Conservation (phyloP, 2,329 filamentous ascomycete species). For the Fusarium nurragi region DNA sequence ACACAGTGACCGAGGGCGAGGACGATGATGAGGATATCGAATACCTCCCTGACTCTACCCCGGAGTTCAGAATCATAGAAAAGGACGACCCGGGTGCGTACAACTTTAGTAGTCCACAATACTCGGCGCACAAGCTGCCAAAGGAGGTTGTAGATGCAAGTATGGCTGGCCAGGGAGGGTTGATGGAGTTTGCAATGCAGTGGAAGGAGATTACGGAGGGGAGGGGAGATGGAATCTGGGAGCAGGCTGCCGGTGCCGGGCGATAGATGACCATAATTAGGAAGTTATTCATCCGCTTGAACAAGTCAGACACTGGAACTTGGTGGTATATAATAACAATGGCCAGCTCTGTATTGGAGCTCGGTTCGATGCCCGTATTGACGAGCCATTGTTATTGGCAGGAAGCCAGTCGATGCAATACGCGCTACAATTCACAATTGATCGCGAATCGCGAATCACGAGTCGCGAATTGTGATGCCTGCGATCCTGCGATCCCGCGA, state of each 20-base stretch:
- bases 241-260: conserved; percentile 42
- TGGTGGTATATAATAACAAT: too few relatives aligned
- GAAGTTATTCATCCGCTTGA: not conserved
- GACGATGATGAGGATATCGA: conserved; percentile 56
- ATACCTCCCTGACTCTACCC: conserved; percentile 67
- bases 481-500: too few relatives aligned
- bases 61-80: conserved; percentile 84
- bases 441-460: not conserved
- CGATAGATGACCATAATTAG: not conserved
- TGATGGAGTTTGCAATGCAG: conserved; percentile 81
- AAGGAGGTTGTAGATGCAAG: conserved; percentile 86
- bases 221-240: conserved; percentile 53
- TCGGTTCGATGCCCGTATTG: too few relatives aligned
- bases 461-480: not conserved
- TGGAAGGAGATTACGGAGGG: conserved; percentile 71
- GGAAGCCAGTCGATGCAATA: not conserved
- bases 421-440: not conserved
- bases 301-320: not conserved
- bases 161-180: conserved; percentile 73
- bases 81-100: conserved; percentile 89
- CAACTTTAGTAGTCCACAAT: conserved; percentile 84
- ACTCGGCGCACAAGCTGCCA: conserved; percentile 94
- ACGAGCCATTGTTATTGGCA: not conserved
- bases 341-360: too few relatives aligned
- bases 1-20: conserved; percentile 51